These are phyloP conservation scores for Grosmannia huntii DNA, from an alignment of 2,329 filamentous ascomycete genomes.

Conservation along the genomic window DNA sequence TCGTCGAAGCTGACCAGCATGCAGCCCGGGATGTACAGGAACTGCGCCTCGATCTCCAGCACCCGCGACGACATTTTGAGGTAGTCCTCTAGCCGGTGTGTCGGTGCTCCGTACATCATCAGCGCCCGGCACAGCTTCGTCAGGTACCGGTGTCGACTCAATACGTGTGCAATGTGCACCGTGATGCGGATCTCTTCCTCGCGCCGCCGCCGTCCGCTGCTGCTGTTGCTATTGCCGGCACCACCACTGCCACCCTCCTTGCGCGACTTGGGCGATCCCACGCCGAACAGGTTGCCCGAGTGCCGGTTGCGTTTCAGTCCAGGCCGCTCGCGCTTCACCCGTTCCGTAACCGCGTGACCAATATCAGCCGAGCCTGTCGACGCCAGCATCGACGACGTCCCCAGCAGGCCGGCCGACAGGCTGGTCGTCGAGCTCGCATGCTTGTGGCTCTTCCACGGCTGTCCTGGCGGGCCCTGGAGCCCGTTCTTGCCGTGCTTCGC, in stretches of 20 bases:
- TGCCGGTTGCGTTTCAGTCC: conserved; percentile 10
- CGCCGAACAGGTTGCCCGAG: conserved; percentile 9
- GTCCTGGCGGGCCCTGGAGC: not conserved
- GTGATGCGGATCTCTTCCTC: conserved; percentile 31
- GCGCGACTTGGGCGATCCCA: conserved; percentile 1
- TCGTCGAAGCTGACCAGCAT: conserved; percentile 94
- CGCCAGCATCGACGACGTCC: conserved; percentile 39
- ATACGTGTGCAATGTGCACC: conserved; percentile 51
- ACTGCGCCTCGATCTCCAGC: conserved; percentile 78
- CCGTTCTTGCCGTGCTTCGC: conserved; percentile 24
- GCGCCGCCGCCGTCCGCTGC: conserved; percentile 11
- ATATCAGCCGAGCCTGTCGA: conserved; percentile 31
- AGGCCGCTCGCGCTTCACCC: conserved; percentile 25
- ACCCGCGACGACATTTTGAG: conserved; percentile 84
- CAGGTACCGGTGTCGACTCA: conserved; percentile 71
- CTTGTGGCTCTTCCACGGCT: conserved; percentile 8
- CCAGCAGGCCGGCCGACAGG: conserved; percentile 36
- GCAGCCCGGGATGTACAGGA: conserved; percentile 78
- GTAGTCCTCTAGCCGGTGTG: conserved; percentile 83
- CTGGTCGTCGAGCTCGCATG: conserved; percentile 16
- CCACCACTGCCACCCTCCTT: conserved; percentile 13
- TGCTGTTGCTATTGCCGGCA: conserved; percentile 15
- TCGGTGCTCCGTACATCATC: conserved; percentile 85
- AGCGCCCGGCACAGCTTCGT: conserved; percentile 73
- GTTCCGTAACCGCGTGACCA: conserved; percentile 30